A percentile compares a stretch with the other conserved stretches of the same genome.
These are phyloP conservation scores for Metarhizium robertsii DNA, from an alignment of 2,329 filamentous ascomycete genomes.

Conservation along the genomic window DNA sequence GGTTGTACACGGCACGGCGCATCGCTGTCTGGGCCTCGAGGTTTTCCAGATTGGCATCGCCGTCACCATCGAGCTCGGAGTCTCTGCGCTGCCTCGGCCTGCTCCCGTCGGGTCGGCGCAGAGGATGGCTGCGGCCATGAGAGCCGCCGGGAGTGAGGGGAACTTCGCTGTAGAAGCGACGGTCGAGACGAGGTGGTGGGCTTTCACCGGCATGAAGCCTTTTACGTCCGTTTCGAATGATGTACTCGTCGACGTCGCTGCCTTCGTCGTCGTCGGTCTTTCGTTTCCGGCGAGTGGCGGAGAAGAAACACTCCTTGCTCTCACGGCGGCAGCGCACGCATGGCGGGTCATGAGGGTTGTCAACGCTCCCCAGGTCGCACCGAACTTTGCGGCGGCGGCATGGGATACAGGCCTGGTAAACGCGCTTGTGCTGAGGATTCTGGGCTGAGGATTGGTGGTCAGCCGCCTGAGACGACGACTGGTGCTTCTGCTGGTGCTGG, in stretches of 20 bases:
- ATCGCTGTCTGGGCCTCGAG: slow-evolving; percentile 56
- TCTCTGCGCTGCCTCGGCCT: slow-evolving; percentile 15
- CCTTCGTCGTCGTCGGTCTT: slow-evolving; percentile 56
- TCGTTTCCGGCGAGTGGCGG: slow-evolving; percentile 84
- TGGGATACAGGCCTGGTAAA: slow-evolving; percentile 55
- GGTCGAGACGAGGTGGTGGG: slow-evolving; percentile 30
- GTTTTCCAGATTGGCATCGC: slow-evolving; percentile 54
- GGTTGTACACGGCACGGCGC: slow-evolving; percentile 71
- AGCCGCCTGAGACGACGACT: slow-evolving; percentile 7
- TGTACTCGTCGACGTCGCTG: slow-evolving; percentile 53
- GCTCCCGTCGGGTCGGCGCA: slow-evolving; percentile 48
- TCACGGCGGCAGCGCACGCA: slow-evolving; percentile 91
- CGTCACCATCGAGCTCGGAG: slow-evolving; percentile 39
- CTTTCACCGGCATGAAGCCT: slow-evolving; percentile 42
- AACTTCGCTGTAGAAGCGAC: slow-evolving; percentile 37
- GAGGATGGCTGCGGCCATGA: slow-evolving; percentile 54
- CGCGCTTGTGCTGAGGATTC: slow-evolving; percentile 44
- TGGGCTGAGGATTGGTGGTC: slow-evolving; percentile 3
- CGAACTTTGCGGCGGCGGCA: slow-evolving; percentile 53
- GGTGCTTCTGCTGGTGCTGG: slow-evolving; percentile 1
- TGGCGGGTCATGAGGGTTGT: slow-evolving; percentile 87
- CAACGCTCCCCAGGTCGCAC: slow-evolving; percentile 64
- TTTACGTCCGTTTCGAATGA: slow-evolving; percentile 65
- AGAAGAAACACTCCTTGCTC: slow-evolving; percentile 96
- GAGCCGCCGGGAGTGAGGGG: slow-evolving; percentile 58